Conservation (phyloP, 2,329 filamentous ascomycete genomes). For the Xylaria sp. region DNA sequence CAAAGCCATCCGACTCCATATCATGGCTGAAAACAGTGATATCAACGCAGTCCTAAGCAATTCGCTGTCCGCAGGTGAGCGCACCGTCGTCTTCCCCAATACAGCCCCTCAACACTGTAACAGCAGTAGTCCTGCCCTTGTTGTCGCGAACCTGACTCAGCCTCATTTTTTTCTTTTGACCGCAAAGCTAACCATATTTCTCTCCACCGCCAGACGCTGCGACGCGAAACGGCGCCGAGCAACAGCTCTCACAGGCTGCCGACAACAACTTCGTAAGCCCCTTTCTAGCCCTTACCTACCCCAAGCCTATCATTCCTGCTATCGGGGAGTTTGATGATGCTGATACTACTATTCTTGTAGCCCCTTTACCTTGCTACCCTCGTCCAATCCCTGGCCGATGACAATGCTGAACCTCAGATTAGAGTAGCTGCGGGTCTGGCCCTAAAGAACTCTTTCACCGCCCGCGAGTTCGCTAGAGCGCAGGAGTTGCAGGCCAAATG, state of each 20-base stretch:
- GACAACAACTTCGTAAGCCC: conserved; percentile 89
- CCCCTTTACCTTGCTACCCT: conserved; percentile 92
- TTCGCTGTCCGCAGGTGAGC: conserved; percentile 92
- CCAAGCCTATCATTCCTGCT: conserved; percentile 27
- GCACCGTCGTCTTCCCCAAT: conserved; percentile 24
- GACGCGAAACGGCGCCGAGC: conserved; percentile 89
- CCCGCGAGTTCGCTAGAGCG: conserved; percentile 87
- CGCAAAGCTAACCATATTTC: conserved; percentile 49
- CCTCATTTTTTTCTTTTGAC: background rate
- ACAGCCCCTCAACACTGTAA: conserved; percentile 30
- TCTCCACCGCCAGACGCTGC: conserved; percentile 74
- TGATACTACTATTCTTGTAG: conserved; percentile 51
- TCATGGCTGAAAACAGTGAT: conserved; percentile 78
- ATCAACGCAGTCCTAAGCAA: conserved; percentile 98
- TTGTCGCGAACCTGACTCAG: conserved; percentile 21
- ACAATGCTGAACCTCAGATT: conserved; percentile 82
- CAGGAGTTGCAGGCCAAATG: conserved; percentile 94
- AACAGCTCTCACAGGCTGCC: conserved; percentile 91
- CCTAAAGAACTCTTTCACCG: conserved; percentile 97
- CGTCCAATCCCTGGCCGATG: conserved; percentile 93
- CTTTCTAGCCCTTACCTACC: conserved; percentile 28
- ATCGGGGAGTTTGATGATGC: conserved; percentile 31
- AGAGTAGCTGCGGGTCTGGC: conserved; percentile 95
- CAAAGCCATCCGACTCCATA: conserved; percentile 50
- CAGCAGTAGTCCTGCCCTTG: conserved; percentile 18